Evolutionary conservation across 1,284 basidiomycete species (phyloP).

Genomic region (Microbotryum lychnidis-dioicae): DNA sequence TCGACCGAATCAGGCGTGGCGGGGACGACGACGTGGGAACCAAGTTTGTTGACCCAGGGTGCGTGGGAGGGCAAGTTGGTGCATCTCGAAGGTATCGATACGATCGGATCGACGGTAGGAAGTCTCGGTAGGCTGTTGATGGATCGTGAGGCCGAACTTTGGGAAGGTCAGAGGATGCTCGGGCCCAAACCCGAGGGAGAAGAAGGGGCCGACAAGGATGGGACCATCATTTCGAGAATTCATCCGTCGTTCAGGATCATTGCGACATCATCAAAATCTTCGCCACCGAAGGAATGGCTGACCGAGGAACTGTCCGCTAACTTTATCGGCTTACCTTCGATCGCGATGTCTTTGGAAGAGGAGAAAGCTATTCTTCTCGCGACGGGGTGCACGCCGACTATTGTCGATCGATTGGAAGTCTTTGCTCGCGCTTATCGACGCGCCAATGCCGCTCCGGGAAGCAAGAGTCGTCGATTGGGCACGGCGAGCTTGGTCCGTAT

Average conservation of each 20-base stretch:
- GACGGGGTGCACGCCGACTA: conserved; percentile 14
- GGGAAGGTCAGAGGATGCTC: conserved; percentile 23
- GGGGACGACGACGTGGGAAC: conserved; percentile 30
- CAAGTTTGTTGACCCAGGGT: conserved; percentile 36
- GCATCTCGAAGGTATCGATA: conserved; percentile 41
- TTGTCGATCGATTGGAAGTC: conserved; percentile 15
- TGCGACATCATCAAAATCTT: conserved; percentile 34
- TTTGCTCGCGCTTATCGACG: conserved; percentile 38
- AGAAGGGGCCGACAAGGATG: background rate
- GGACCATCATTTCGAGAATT: conserved; percentile 19
- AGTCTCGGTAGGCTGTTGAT: conserved; percentile 30
- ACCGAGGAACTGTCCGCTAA: conserved; percentile 39
- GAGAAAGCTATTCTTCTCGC: conserved; percentile 32
- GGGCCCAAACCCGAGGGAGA: background rate
- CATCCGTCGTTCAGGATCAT: conserved; percentile 38
- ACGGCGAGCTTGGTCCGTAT: conserved; percentile 40
- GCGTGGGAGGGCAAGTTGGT: conserved; percentile 38
- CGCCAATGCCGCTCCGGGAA: conserved; percentile 24
- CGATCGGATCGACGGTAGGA: conserved; percentile 39
- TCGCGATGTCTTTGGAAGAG: conserved; percentile 39
- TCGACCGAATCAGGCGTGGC: background rate
- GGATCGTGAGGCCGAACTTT: conserved; percentile 24
- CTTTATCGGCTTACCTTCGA: conserved; percentile 37
- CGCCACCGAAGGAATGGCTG: conserved; percentile 37
- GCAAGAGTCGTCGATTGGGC: conserved; percentile 39